A percentile compares a stretch with the other conserved stretches of the same genome.
Evolutionary conservation across 2,329 filamentous ascomycete species (phyloP).

Genomic region (Beauveria medogensis): DNA sequence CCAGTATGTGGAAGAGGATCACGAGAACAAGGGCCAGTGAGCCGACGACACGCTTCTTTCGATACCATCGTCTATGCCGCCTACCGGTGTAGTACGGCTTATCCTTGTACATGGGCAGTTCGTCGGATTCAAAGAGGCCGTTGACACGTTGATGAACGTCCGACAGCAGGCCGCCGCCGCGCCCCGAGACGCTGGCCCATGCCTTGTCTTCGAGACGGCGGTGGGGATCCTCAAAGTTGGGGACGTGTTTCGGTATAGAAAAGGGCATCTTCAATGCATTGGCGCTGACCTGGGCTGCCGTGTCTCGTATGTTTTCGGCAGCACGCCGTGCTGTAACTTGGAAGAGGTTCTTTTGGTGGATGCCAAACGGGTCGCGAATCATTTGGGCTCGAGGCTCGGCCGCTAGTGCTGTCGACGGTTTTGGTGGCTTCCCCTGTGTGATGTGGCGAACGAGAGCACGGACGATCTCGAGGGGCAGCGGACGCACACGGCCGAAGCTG

Average conservation of each 20-base stretch:
- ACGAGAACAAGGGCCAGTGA: conserved; percentile 47
- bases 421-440: background rate
- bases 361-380: conserved; percentile 38
- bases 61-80: conserved; percentile 49
- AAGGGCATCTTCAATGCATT: conserved; percentile 55
- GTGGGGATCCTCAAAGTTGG: conserved; percentile 58
- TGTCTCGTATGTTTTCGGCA: conserved; percentile 35
- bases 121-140: conserved; percentile 50
- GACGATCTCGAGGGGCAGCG: no score
- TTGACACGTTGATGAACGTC: conserved; percentile 55
- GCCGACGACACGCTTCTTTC: conserved; percentile 54
- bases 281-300: conserved; percentile 40
- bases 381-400: conserved; percentile 20
- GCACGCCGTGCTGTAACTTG: conserved; percentile 39
- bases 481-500: no score
- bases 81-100: conserved; percentile 72
- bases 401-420: conserved; percentile 3
- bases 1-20: conserved; percentile 61
- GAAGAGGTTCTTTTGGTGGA: conserved; percentile 37
- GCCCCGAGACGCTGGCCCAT: conserved; percentile 46
- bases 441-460: background rate
- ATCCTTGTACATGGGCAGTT: conserved; percentile 94
- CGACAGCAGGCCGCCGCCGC: conserved; percentile 32
- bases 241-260: conserved; percentile 60
- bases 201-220: conserved; percentile 57